Conservation (phyloP, 164 flowering plant genomes). For the Vitis amurensis region DNA sequence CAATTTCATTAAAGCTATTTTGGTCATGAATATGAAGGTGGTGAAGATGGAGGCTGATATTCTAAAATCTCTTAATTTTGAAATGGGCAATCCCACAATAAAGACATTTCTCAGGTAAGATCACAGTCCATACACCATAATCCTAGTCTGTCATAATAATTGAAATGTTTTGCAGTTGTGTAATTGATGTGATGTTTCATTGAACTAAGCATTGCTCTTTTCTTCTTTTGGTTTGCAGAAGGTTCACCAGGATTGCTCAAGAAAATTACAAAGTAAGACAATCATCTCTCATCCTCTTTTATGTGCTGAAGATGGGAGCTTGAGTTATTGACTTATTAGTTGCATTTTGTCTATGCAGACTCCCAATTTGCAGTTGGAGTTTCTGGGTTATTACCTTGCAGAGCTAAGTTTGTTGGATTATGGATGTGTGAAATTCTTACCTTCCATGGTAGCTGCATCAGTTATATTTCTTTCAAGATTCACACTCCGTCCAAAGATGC, state of each 20-base stretch:
- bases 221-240: slow-evolving; percentile 39
- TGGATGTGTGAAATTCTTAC: slow-evolving; percentile 59
- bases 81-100: slow-evolving; percentile 40
- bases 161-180: background rate
- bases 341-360: slow-evolving; percentile 36
- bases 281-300: background rate
- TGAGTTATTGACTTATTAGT: background rate
- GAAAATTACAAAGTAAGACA: slow-evolving; percentile 47
- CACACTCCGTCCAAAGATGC: slow-evolving; percentile 25
- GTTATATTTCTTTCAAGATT: slow-evolving; percentile 42
- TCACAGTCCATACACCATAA: too few species aligned
- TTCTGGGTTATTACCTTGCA: slow-evolving; percentile 68
- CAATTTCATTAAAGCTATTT: background rate
- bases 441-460: slow-evolving; percentile 82
- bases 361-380: slow-evolving; percentile 60
- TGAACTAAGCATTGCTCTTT: slow-evolving; percentile 10
- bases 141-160: background rate
- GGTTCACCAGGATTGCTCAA: slow-evolving; percentile 53
- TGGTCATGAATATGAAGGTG: slow-evolving; percentile 23
- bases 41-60: slow-evolving; percentile 47
- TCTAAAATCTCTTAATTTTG: slow-evolving; percentile 34
- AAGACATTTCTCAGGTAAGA: slow-evolving; percentile 37
- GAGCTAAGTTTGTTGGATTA: slow-evolving; percentile 82
- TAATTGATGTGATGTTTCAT: background rate
- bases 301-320: background rate